Evolutionary conservation across 2,329 filamentous ascomycete species (phyloP), one percentile per base, ranked within the genome.

Genomic region (Phyllosticta citribraziliensis): DNA sequence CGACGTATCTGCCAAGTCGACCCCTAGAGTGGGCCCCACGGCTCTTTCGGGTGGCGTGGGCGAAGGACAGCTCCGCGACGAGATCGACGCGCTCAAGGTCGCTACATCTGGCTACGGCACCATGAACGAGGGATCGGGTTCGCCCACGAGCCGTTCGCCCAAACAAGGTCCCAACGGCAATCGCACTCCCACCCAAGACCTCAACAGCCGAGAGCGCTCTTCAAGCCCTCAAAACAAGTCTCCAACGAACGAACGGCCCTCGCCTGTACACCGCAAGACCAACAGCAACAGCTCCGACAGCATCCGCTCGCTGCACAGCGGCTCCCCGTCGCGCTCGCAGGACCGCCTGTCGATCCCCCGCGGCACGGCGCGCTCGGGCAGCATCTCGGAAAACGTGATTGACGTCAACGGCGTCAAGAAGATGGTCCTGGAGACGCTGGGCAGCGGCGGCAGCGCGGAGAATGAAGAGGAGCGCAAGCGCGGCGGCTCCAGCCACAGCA

Each of bases 321-420:
- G 65, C 5, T 61, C 59, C 4, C 20, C 56, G 19, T 69, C 71
- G 12, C 64, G 59, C n/a, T 68, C 69, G 0, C 64, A 35, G 8
- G 70, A 70, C 61, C 33, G 33, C 33, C 33, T 40, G 10, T 40
- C 33, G 9, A 40, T 40, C 10, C 67, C 73, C 65, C 76, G 76
- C 35, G 52, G 56, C 12, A 78, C 81, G 9, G 77, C 79, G 4
- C 80, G 88, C 61, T 89, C 86, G 66, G 88, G 89, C 27, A 89
- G 86, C 70, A 90, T 92, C 67, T 91, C 88, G 0, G 88, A 92
- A 73, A 89, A 88, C 63, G 78, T 89, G n/a, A 77, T 91, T 61
- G 87, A 92, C 68, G 79, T 86, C 2, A 84, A 86, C 60, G 89
- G 89, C 2, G 81, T 91, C 58, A 84, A 84, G 65, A 93, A 93